Conservation (phyloP, 495 filamentous ascomycete genomes). For the Oleoguttula mirabilis region DNA sequence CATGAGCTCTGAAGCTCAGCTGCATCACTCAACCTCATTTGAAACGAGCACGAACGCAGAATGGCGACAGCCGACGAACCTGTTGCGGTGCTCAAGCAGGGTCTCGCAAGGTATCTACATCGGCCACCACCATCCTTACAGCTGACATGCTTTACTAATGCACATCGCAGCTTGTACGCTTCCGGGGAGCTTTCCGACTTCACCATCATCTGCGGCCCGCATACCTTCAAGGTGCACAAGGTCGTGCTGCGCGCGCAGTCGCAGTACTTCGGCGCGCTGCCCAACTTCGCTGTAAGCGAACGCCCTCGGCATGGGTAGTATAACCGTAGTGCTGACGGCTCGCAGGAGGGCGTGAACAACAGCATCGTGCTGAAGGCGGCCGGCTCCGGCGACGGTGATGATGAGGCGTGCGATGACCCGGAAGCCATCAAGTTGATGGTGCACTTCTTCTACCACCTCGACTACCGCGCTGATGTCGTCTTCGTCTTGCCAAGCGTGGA, state of each 20-base stretch:
- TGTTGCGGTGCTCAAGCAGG: too few species aligned
- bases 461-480: not conserved
- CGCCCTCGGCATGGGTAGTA: not conserved
- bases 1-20: too few species aligned
- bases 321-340: not conserved
- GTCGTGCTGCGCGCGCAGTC: slow-evolving; percentile 5
- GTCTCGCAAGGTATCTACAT: too few species aligned
- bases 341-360: not conserved
- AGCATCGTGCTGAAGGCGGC: not conserved
- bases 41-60: too few species aligned
- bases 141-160: not conserved
- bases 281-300: too few species aligned
- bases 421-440: slow-evolving; percentile 9
- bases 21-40: too few species aligned
- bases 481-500: not conserved
- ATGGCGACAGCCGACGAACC: too few species aligned
- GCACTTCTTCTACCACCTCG: slow-evolving; percentile 9
- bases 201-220: slow-evolving; percentile 1
- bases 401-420: slow-evolving; percentile 6
- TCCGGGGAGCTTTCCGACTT: slow-evolving; percentile 4
- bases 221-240: slow-evolving; percentile 7
- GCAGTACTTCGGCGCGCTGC: slow-evolving; percentile 1
- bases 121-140: not conserved
- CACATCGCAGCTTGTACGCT: not conserved
- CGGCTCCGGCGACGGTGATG: not conserved